Base-by-base conservation (phyloP, 139 green algal genomes). In the Picochlorum sp. region DNA sequence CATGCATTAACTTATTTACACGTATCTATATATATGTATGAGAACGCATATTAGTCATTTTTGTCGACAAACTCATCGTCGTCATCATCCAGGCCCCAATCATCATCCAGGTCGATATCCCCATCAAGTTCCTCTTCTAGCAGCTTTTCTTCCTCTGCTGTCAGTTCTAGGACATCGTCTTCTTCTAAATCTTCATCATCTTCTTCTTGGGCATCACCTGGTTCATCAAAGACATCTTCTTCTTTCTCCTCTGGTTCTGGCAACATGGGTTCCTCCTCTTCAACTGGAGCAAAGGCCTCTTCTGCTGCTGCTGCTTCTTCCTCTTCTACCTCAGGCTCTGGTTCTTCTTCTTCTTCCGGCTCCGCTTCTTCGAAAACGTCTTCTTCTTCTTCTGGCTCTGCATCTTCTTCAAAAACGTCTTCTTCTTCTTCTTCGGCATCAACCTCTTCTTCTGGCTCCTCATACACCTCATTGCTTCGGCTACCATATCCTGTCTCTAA, bases 21-120 rank as follows among this genome's bases (percentile, higher is more conserved):
- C 34, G 34, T 13, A 41, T 41, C 8, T 41, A 41, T 41, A 41
- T 41, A 41, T 9, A 41, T 41, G 34, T 13, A 14, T 41, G 34
- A 30, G 28, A 30, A 30, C 28, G 28, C 28, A 30, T 4, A 41
- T 41, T 11, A 41, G 8, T 41, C 8, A 8, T 41, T 8, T 41
- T 41, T 41, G 8, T 41, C 34, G 34, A 41, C 5, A 41, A 41
- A 41, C 34, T 41, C 34, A 7, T 41, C 34, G 20, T 70, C 52
- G 14, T 72, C 74, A 3, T 59, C 81, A 45, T 88, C 81, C 24
- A 88, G 61, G 5, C 80, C 70, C 79, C 79, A 86, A 45, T 88
- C 81, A 45, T 85, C 81, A 28, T 87, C 81, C 5, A 82, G 37
- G 11, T 82, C 57, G 3, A 76, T 44, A 24, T 71, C 75, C 45